phyloP scores from a whole-genome alignment of 139 green algal genomes.

The Coelastrella sp. region DNA sequence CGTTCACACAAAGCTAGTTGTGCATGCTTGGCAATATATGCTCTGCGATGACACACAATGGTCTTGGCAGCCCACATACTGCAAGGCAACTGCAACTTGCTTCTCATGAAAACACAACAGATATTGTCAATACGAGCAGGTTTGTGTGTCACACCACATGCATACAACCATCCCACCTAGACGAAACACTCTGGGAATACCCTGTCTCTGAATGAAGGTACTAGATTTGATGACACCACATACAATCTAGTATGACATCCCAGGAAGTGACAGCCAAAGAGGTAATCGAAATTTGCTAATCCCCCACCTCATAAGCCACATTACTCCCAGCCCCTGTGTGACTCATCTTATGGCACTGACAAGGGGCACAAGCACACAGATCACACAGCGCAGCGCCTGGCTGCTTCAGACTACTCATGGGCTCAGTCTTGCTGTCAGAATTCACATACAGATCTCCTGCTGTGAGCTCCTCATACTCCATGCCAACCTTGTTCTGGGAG shows the following conservation, averaged over 20 bases:
- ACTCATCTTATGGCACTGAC: conserved; percentile 50
- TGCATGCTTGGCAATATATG: background rate
- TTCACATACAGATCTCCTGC: background rate
- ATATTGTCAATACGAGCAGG: background rate
- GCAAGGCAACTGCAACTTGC: no score
- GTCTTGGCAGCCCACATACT: no score
- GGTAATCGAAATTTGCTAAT: no score
- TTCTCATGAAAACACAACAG: background rate
- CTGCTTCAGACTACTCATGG: conserved; percentile 53
- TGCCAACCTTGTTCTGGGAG: conserved; percentile 52
- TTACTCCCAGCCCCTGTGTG: background rate
- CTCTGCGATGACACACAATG: no score
- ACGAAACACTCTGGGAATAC: no score
- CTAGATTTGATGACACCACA: no score
- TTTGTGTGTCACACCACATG: conserved; percentile 33
- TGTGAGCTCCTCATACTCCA: conserved; percentile 42
- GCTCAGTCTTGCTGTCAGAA: conserved; percentile 33
- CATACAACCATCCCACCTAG: no score
- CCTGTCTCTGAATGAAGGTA: no score
- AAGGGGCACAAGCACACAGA: conserved; percentile 51
- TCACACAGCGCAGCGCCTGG: conserved; percentile 36
- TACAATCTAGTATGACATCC: no score
- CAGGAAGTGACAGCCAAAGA: no score
- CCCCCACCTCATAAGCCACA: conserved; percentile 12
- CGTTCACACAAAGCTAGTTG: no score